Evolutionary conservation across 2,329 filamentous ascomycete species (phyloP), one percentile per base, ranked within the genome.

Genomic region (Ploettnerulaceae sp.): DNA sequence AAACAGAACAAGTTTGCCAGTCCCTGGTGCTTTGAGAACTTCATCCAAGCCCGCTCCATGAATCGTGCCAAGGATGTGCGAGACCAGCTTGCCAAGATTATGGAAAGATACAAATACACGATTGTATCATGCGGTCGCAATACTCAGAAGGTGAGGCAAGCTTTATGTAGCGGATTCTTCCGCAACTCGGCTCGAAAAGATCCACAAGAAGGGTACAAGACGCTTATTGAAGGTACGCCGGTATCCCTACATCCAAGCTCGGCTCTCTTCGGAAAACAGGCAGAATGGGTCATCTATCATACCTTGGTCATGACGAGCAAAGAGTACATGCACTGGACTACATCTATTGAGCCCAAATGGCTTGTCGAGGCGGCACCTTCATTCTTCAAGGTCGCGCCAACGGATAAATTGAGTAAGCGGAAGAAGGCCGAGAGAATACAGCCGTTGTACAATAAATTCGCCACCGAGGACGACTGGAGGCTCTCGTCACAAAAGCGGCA

Each of bases 261-360:
- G 7, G 87, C 91, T 7, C 72, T 98, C 11, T 98, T 97, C 61
- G 93, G 93, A 42, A 97, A 97, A 68, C 87, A 91, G 50, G 86
- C 90, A 1, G 93, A 98, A 68, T 94, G 94, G 75, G 93, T 97
- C 25, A 87, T 98, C 45, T 98, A 95, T 65, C 84, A 96, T 62
- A 84, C 81, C 43, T 73, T 98, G 15, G 88, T 97, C 6, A 76
- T 97, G 59, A 98, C 93, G 18, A 94, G 86, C 18, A 91, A 95
- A 70, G 93, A 98, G 70, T 98, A 97, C 68, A 97, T 98, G 93
- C 90, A 95, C 62, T 87, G 81, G 64, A 93, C 89, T 11, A 95
- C 89, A 3, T 79, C 79, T 3, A 97, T 98, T 60, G 93, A 98
- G 69, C 91, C 93, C 7, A 95, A 95, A 62, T 85, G 81, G 81